Evolutionary conservation across 139 green algal species (phyloP), one percentile per base, ranked within the genome.

Genomic region (Auxenochlorella protothecoides): DNA sequence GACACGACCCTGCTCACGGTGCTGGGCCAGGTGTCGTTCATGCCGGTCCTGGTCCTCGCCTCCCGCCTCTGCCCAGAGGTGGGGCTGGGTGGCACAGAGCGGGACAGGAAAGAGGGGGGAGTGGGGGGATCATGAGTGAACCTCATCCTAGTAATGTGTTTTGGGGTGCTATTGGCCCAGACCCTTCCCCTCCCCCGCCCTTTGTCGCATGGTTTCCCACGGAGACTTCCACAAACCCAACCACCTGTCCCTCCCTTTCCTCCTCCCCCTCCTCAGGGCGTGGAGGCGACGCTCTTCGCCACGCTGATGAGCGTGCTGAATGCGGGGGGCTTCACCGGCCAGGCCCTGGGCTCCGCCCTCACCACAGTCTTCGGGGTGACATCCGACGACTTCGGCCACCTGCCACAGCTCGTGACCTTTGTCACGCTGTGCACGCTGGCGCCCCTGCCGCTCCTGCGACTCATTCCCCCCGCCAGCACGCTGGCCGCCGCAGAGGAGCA

Each of bases 211-310:
- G 44, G 12, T 8, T 68, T 44, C 65, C 7, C 4, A 7, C 44
- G 6, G 44, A 10, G 55, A 27, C 65, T 68, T 3, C 44, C 65
- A 59, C 27, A 57, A 44, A 16, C 5, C 8, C 15, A 5, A n/a
- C 27, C 5, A 68, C 13, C 69, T 59, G 16, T 44, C 53, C 12
- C 71, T 16, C 9, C 71, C 11, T 4, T 12, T 59, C 72, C 59
- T 3, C 53, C 5, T 0, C 57, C 51, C 53, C 13, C 11, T 55
- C 0, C 65, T 53, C 73, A 92, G 88, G 92, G 92, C 3, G 90
- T 99, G 14, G 94, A 99, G 81, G 94, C 94, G 10, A 97, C 93
- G 2, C 86, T 99, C 6, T 99, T 98, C 83, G 94, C 94, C 7
- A 91, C 91, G 3, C 84, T 99, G 27, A 99, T 98, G 94, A 87